Base-by-base conservation (phyloP, 2,329 filamentous ascomycete genomes). In the Phaeomoniella chlamydospora region DNA sequence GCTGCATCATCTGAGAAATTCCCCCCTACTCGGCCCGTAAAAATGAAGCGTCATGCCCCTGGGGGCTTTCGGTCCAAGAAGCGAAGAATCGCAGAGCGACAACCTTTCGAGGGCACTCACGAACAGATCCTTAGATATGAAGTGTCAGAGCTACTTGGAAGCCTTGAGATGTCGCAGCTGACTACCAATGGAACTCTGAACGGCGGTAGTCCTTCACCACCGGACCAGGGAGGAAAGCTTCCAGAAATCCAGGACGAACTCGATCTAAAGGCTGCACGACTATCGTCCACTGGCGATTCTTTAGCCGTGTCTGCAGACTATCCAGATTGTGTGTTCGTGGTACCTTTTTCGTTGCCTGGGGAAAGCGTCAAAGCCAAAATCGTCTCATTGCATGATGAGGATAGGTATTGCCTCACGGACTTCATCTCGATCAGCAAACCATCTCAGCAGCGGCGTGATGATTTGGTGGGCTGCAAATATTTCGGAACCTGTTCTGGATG, bases 211-310 rank as follows among this genome's bases (percentile, higher is more conserved):
- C 9, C 22, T 9, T 26, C 22, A 6, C 22, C 22, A 26, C n/a
- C 22, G n/a, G 22, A 26, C 22, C 22, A 26, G n/a, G 19, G 15
- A 5, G 26, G 18, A 38, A 18, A 34, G 15, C 45, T 86, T 2
- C 80, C 82, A 2, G 72, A 78, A 44, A 65, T 66, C 29, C 80
- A 80, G 40, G 70, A 74, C 4, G 83, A 93, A 53, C 74, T 90
- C 29, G 78, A 94, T 36, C 72, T 96, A 29, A 75, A 80, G n/a
- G 77, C 96, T 39, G 58, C 76, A 4, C 74, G 82, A 45, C 67
- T 96, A 19, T 93, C 88, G 0, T 96, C 88, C 0, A 94, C 84
- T 0, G 90, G 90, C 36, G 90, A 96, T 47, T 90, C 85, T 2
- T 70, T 98, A 38, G 90, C 82, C 3, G 65, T 83, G 39, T 71